A percentile compares a stretch with the other conserved stretches of the same genome.
These are phyloP conservation scores for Tilletia horrida DNA, from an alignment of 1,284 basidiomycete species.

Conservation along the genomic window DNA sequence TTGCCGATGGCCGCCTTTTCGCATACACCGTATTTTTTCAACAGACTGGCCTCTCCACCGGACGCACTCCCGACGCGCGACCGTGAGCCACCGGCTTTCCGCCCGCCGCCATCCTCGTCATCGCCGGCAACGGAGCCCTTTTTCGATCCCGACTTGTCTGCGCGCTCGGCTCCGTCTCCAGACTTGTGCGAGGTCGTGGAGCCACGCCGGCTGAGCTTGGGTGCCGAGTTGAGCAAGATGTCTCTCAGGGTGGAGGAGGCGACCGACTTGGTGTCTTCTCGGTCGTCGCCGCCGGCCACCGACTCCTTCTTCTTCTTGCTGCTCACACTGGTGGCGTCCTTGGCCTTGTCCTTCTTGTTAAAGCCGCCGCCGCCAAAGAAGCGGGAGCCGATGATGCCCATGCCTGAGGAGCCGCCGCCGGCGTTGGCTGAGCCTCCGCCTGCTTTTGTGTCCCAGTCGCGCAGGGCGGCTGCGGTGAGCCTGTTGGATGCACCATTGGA, in stretches of 20 bases:
- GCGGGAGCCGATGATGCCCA: neutral
- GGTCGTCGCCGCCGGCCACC: conserved; percentile 39
- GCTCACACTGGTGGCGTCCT: neutral
- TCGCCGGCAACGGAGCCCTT: conserved; percentile 24
- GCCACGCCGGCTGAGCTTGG: conserved; percentile 47
- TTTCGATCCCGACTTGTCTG: conserved; percentile 33
- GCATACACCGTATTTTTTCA: conserved; percentile 93
- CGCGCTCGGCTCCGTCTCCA: conserved; percentile 31
- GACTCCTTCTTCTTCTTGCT: conserved; percentile 32
- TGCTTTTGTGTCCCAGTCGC: conserved; percentile 48
- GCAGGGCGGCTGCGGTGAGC: conserved; percentile 46
- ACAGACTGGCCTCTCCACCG: conserved; percentile 46
- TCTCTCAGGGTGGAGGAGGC: conserved; percentile 49
- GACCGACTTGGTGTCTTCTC: conserved; percentile 33
- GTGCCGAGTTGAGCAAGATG: conserved; percentile 52
- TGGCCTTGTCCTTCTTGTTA: conserved; percentile 10
- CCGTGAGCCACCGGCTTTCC: neutral
- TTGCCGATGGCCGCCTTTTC: conserved; percentile 96
- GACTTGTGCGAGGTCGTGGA: conserved; percentile 43
- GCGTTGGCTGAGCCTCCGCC: conserved; percentile 26
- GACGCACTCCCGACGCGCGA: conserved; percentile 26
- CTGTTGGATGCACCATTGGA: conserved; percentile 22
- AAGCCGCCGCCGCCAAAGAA: conserved; percentile 5
- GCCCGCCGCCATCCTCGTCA: conserved; percentile 1
- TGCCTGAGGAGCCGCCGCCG: neutral